Evolutionary conservation across 495 filamentous ascomycete species (phyloP).

Genomic region (Lasiosphaeriaceae sp.): DNA sequence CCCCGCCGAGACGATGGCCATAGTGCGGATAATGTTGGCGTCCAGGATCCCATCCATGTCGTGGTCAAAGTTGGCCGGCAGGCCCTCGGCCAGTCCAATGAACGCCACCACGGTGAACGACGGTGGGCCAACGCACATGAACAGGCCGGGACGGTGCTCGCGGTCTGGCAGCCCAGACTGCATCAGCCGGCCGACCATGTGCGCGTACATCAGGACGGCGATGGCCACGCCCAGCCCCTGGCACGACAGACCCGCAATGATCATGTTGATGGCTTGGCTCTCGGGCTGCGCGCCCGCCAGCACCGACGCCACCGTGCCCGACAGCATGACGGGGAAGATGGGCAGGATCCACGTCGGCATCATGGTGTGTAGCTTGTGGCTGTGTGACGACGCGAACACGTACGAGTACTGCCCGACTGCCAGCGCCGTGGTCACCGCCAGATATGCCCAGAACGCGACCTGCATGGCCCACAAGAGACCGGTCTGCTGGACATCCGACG

Average conservation of each 20-base stretch:
- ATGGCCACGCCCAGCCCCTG: slow-evolving; percentile 52
- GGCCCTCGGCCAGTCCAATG: slow-evolving; percentile 20
- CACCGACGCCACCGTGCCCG: slow-evolving; percentile 48
- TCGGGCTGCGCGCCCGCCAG: slow-evolving; percentile 43
- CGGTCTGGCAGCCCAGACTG: slow-evolving; percentile 49
- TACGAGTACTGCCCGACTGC: slow-evolving; percentile 50
- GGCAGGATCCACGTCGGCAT: slow-evolving; percentile 58
- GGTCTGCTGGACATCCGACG: slow-evolving; percentile 30
- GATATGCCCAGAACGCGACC: slow-evolving; percentile 52
- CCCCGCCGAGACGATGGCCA: slow-evolving; percentile 53
- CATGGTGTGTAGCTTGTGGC: slow-evolving; percentile 37
- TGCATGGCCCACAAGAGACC: slow-evolving; percentile 35
- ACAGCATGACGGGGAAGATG: slow-evolving; percentile 53
- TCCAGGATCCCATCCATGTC: slow-evolving; percentile 30
- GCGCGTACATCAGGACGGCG: slow-evolving; percentile 52
- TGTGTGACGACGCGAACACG: slow-evolving; percentile 44
- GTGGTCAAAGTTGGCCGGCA: slow-evolving; percentile 33
- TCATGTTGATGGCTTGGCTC: slow-evolving; percentile 37
- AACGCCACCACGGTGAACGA: slow-evolving; percentile 52
- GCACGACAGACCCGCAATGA: slow-evolving; percentile 47
- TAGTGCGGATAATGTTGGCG: slow-evolving; percentile 34
- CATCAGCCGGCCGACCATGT: slow-evolving; percentile 61
- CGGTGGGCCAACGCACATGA: slow-evolving; percentile 67
- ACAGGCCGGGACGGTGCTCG: slow-evolving; percentile 57
- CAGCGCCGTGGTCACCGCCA: slow-evolving; percentile 38